These are phyloP conservation scores for Hanseniaspora lachancei DNA, from an alignment of 805 yeast species.

Conservation along the genomic window DNA sequence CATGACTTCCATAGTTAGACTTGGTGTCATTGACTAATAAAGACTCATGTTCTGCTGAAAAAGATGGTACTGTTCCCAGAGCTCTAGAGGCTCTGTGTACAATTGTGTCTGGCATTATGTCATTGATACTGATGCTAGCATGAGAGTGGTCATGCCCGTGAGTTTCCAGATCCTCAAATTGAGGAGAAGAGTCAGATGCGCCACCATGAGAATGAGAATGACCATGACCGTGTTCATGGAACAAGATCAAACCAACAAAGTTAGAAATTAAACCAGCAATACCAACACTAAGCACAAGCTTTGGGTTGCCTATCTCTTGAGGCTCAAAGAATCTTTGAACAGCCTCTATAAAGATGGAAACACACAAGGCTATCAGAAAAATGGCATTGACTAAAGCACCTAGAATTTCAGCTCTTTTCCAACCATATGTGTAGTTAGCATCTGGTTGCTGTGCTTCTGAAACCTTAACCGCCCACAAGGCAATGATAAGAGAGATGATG, in stretches of 20 bases:
- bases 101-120: slow-evolving; percentile 35
- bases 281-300: slow-evolving; percentile 71
- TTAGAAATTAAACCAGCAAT: slow-evolving; percentile 71
- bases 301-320: slow-evolving; percentile 67
- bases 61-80: slow-evolving; percentile 2
- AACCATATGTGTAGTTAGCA: slow-evolving; percentile 85
- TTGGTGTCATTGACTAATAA: slow-evolving; percentile 19
- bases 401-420: slow-evolving; percentile 94
- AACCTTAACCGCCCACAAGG: slow-evolving; percentile 91
- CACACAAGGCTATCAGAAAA: slow-evolving; percentile 78
- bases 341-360: slow-evolving; percentile 85
- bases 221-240: slow-evolving; percentile 74
- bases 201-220: slow-evolving; percentile 32
- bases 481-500: slow-evolving; percentile 75
- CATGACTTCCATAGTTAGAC: slow-evolving; percentile 13
- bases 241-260: slow-evolving; percentile 66
- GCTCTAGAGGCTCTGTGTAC: slow-evolving; percentile 25
- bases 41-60: slow-evolving; percentile 28
- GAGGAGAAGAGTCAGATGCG: slow-evolving; percentile 13
- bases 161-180: slow-evolving; percentile 16
- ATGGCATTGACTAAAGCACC: slow-evolving; percentile 94
- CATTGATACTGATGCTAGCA: slow-evolving; percentile 16
- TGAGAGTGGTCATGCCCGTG: slow-evolving; percentile 21
- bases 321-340: slow-evolving; percentile 77
- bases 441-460: slow-evolving; percentile 73